Percentiles rank a stretch among this genome's conserved stretches.
Evolutionary conservation across 2,329 filamentous ascomycete genomes (phyloP).

Genomic region (Colletotrichum orbiculare): DNA sequence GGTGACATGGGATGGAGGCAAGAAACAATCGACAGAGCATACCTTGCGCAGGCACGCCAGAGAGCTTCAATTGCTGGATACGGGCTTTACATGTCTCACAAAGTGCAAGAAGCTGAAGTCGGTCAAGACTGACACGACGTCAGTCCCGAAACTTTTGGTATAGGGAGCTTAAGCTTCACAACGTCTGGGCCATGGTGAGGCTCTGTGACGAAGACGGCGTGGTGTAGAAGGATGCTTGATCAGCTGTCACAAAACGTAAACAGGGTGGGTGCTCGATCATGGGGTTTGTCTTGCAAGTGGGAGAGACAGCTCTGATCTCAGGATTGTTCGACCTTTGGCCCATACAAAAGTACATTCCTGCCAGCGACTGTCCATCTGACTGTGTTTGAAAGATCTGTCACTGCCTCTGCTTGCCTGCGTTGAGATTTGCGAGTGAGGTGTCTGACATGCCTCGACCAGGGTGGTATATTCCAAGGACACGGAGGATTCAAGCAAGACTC

Average conservation of each 20-base stretch:
- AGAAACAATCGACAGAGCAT: neutral
- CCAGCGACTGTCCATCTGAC: too few relatives aligned
- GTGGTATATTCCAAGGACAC: slow-evolving; percentile 10
- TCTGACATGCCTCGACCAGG: slow-evolving; percentile 28
- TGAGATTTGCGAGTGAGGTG: slow-evolving; percentile 9
- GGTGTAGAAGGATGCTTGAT: neutral
- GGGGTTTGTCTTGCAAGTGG: slow-evolving; percentile 13
- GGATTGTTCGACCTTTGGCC: slow-evolving; percentile 9
- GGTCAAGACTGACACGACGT: neutral
- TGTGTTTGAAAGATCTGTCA: too few relatives aligned
- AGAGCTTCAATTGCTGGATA: too few relatives aligned
- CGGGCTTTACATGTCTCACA: too few relatives aligned
- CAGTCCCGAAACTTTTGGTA: neutral
- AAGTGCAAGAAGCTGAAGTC: too few relatives aligned
- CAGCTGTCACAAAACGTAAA: too few relatives aligned
- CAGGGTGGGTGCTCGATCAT: neutral
- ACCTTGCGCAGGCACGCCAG: too few relatives aligned
- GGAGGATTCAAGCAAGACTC: neutral
- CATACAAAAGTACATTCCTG: too few relatives aligned
- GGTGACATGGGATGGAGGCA: neutral
- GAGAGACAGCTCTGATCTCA: slow-evolving; percentile 17
- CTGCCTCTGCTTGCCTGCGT: slow-evolving; percentile 7
- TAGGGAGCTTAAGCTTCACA: neutral
- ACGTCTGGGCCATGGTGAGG: slow-evolving; percentile 10
- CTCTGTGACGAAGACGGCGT: neutral